Conservation (phyloP, 495 filamentous ascomycete species). For the Hyaloscypha finlandica region DNA sequence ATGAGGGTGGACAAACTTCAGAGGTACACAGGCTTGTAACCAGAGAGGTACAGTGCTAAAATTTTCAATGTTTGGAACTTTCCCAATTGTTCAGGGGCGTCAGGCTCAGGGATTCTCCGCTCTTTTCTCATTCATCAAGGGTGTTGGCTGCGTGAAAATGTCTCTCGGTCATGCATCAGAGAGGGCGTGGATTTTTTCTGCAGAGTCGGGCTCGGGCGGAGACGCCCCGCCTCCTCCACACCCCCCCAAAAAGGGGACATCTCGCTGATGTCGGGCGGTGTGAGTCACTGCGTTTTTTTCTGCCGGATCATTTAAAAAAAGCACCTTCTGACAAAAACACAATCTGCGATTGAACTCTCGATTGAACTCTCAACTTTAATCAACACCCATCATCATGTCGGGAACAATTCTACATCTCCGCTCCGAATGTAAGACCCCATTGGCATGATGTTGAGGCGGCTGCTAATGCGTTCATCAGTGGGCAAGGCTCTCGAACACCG, state of each 20-base stretch:
- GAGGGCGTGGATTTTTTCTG: background rate
- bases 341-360: constrained; percentile 10
- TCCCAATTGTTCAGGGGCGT: too few relatives aligned
- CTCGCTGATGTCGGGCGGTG: background rate
- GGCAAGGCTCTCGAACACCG: constrained; percentile 31
- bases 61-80: too few relatives aligned
- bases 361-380: constrained; percentile 2
- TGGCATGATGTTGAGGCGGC: constrained; percentile 24
- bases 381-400: constrained; percentile 23
- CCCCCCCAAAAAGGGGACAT: background rate
- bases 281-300: constrained; percentile 1
- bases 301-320: constrained; percentile 2
- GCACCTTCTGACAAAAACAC: background rate
- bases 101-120: too few relatives aligned
- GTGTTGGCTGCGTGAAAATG: too few relatives aligned
- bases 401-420: constrained; percentile 33
- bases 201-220: background rate
- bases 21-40: too few relatives aligned
- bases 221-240: too few relatives aligned
- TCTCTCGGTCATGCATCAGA: too few relatives aligned
- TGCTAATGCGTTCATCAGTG: constrained; percentile 32
- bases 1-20: too few relatives aligned
- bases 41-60: too few relatives aligned
- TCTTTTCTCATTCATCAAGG: too few relatives aligned
- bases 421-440: constrained; percentile 31